These are phyloP conservation scores for Xylaria sp. DNA, from an alignment of 2,329 filamentous ascomycete genomes.

Conservation along the genomic window DNA sequence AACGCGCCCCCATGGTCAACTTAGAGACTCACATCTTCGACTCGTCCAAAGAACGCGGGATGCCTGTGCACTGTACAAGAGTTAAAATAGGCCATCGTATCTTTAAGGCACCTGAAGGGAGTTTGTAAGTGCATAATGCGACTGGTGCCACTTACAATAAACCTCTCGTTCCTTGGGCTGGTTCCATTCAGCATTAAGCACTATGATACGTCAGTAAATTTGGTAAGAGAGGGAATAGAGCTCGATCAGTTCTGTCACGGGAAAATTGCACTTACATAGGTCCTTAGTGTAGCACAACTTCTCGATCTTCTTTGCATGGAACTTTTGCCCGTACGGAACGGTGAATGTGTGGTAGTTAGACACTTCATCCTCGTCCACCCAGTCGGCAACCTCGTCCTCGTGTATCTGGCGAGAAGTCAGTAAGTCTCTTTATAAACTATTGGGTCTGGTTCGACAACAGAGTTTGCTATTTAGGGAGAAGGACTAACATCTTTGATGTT, in stretches of 20 bases:
- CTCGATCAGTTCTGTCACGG: no score
- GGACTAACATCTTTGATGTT: conserved; percentile 71
- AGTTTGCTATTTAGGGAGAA: not conserved
- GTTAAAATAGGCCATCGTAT: not conserved
- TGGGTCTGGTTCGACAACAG: not conserved
- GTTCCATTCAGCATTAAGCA: conserved; percentile 90
- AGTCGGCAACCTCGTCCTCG: conserved; percentile 84
- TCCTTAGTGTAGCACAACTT: conserved; percentile 83
- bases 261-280: conserved; percentile 53
- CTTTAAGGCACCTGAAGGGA: not conserved
- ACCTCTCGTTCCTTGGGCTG: conserved; percentile 75
- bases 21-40: conserved; percentile 57
- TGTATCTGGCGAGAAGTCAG: conserved; percentile 47
- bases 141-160: conserved; percentile 46
- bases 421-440: not conserved
- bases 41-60: conserved; percentile 81
- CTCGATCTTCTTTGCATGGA: conserved; percentile 74
- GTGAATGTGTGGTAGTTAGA: conserved; percentile 81
- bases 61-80: conserved; percentile 69
- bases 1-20: not conserved
- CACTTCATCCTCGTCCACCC: conserved; percentile 77
- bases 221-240: no score
- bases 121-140: not conserved
- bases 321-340: conserved; percentile 68
- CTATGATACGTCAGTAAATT: conserved; percentile 29